Base-by-base conservation (phyloP, 805 yeast species). In the Pichia cephalocereana region DNA sequence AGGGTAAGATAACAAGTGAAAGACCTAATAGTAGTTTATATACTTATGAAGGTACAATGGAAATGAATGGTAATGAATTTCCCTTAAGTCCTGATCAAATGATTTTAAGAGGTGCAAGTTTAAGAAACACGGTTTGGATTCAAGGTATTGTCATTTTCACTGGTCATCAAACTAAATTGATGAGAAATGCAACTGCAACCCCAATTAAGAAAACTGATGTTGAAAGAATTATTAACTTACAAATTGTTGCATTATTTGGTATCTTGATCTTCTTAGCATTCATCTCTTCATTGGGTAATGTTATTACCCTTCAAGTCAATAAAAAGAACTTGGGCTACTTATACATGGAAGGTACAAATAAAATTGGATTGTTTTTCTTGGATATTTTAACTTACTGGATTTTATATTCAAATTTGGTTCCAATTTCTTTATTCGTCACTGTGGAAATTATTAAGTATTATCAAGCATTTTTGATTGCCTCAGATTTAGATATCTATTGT, bases 181-280 rank as follows among this genome's bases (percentile, higher is more conserved):
- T 93, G 98, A 80, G 99, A 63, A 93, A 93, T 69, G 99, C 99
- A 18, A 90, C 98, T 2, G 97, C 99, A 2, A 83, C 99, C 2
- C 99, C 99, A 11, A 95, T 93, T 59, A 93, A 93, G 64, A 77
- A 95, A 59, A 93, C 99, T 0, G 96, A 96, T 27, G 97, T 95
- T 14, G 99, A 93, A 70, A 79, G 95, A 64, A 85, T 90, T 67
- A 91, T 93, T 57, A 95, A 93, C 63, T 67, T 86, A 57, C 99
- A 93, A 65, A 91, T 93, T 58, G 69, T 93, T 50, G 96, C 91
- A 2, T 70, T 93, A 52, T 93, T 93, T 63, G 79, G 83, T 28
- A 81, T 93, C 48, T 75, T 93, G 54, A 79, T 91, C 23, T 71
- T 78, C 6, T 72, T 93, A 48, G 69, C 96, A 0, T 65, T 93